A percentile compares a stretch with the other conserved stretches of the same genome.
Conservation (phyloP, 139 green algal genomes). For the Axilococcus clingmanii region DNA sequence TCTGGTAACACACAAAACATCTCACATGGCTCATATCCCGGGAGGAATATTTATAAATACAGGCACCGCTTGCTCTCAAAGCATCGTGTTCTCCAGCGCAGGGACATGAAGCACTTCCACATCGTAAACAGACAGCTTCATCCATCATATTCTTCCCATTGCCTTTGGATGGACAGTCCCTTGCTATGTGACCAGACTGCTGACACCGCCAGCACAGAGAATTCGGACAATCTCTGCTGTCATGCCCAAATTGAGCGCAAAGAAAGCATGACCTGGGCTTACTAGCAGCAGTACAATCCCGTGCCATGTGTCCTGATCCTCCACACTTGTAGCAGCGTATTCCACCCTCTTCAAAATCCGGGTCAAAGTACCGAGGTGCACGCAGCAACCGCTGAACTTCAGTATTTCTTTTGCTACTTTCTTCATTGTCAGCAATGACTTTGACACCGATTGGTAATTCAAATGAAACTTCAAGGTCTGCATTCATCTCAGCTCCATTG, state of each 20-base stretch:
- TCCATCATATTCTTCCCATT: background rate
- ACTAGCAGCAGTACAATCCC: slow-evolving; percentile 30
- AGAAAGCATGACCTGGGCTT: slow-evolving; percentile 47
- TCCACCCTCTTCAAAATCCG: slow-evolving; percentile 32
- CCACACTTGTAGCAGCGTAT: slow-evolving; percentile 47
- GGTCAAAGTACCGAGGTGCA: slow-evolving; percentile 36
- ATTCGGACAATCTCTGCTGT: slow-evolving; percentile 47
- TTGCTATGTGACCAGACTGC: slow-evolving; percentile 35
- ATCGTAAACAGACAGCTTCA: slow-evolving; percentile 42
- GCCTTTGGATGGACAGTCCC: slow-evolving; percentile 29
- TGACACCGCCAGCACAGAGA: slow-evolving; percentile 47
- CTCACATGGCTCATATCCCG: slow-evolving; percentile 42
- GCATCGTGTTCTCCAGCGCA: slow-evolving; percentile 40
- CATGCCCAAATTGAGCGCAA: slow-evolving; percentile 54
- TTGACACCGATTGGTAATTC: too few species aligned
- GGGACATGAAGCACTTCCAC: slow-evolving; percentile 39
- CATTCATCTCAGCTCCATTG: too few species aligned
- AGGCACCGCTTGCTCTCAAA: slow-evolving; percentile 51
- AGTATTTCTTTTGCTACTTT: background rate
- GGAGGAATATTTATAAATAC: slow-evolving; percentile 32
- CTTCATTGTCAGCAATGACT: background rate
- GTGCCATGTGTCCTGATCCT: slow-evolving; percentile 31
- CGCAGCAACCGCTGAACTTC: background rate
- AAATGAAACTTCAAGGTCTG: too few species aligned
- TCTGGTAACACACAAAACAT: slow-evolving; percentile 53